Conservation (phyloP, 2,329 filamentous ascomycete genomes). For the Fusarium pilosicola region DNA sequence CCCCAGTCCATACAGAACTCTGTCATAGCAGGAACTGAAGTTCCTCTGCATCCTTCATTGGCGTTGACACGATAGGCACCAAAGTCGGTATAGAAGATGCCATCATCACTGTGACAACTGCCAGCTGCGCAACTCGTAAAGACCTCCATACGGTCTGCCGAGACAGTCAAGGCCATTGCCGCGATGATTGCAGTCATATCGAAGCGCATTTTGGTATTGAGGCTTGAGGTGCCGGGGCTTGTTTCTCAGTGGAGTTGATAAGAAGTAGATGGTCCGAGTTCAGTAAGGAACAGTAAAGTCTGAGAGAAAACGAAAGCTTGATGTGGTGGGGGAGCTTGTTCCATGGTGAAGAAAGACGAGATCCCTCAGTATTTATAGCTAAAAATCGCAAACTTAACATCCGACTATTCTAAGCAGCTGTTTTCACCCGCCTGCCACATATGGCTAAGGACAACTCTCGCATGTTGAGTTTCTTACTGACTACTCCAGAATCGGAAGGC, state of each 20-base stretch:
- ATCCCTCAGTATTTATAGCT: neutral
- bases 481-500: neutral
- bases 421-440: rapidly evolving
- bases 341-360: neutral
- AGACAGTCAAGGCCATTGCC: neutral
- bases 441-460: neutral
- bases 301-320: too few species aligned
- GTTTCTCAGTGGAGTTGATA: neutral
- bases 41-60: neutral
- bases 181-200: neutral
- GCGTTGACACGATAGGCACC: neutral
- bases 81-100: neutral
- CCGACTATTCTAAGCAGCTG: rapidly evolving
- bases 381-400: neutral
- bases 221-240: neutral
- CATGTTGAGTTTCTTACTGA: neutral
- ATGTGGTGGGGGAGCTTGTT: neutral
- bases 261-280: neutral
- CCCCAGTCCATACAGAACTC: neutral
- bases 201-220: neutral
- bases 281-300: neutral
- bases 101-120: rapidly evolving
- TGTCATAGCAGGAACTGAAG: neutral
- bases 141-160: neutral
- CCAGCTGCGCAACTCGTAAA: rapidly evolving